A percentile compares a stretch with the other conserved stretches of the same genome.
phyloP scores from a whole-genome alignment of 352 stramenopile species.

The Phytophthora crassamura region DNA sequence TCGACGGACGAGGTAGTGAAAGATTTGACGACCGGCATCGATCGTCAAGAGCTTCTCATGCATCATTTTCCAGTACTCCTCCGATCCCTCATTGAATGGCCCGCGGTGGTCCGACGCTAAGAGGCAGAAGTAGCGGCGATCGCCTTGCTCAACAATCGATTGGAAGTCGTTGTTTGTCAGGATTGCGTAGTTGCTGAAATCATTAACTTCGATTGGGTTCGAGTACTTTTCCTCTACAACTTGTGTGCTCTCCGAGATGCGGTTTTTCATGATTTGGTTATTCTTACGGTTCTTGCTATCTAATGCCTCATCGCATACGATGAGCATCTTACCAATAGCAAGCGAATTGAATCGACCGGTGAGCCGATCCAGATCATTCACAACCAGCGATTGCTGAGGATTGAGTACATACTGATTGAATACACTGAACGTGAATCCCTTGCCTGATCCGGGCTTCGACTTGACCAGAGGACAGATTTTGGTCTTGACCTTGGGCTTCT shows the following conservation, averaged over 20 bases:
- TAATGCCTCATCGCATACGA: not conserved
- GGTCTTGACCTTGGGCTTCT: too few species aligned
- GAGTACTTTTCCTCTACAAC: not conserved
- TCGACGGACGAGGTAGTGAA: too few species aligned
- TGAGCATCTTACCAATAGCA: not conserved
- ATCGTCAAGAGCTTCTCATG: too few species aligned
- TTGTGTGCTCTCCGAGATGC: not conserved
- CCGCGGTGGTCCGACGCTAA: too few species aligned
- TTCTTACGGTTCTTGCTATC: not conserved
- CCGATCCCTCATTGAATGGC: too few species aligned
- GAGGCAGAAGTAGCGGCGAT: too few species aligned
- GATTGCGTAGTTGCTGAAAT: not conserved
- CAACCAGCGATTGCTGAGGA: not conserved
- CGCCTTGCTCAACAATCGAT: not conserved
- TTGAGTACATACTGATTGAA: not conserved
- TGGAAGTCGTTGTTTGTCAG: not conserved
- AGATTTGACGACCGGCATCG: too few species aligned
- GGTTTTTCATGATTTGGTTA: not conserved
- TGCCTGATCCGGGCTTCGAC: too few species aligned
- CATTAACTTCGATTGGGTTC: not conserved
- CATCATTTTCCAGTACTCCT: too few species aligned
- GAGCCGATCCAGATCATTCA: too few species aligned
- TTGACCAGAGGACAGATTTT: too few species aligned
- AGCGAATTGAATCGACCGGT: not conserved
- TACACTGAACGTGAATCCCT: not conserved